Base-by-base conservation (phyloP, 108 stramenopile species). In the Nitzschia sp. region DNA sequence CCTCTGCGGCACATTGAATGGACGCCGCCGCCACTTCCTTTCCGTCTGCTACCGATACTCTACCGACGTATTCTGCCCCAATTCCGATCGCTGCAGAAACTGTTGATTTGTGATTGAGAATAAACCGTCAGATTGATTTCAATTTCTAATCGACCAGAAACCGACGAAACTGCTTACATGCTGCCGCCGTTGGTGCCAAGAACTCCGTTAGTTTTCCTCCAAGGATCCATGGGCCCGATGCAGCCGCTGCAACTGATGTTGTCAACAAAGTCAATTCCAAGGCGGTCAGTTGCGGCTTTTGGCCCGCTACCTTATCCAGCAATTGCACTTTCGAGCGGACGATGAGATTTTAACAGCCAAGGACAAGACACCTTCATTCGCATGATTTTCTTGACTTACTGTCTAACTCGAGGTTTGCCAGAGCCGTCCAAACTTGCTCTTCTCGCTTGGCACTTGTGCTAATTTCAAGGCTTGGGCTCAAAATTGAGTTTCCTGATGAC, bases 11-110 rank as follows among this genome's bases (percentile, higher is more conserved):
- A 75, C 93, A 90, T 72, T 88, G 88, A 28, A 96, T 81, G 0
- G 89, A 78, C n/a, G 82, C 78, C 6, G 95, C 94, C 9, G 94
- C 94, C 30, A 92, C 70, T 53, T 96, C 95, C 83, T 96, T 96
- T 11, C 91, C 91, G 48, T 93, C 90, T 0, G 95, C 92, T 8
- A 94, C 93, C 5, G 95, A 93, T 2, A 94, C 93, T 24, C 84
- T 69, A 27, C 95, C 95, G 32, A 89, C 77, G 66, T 93, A 96
- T 80, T 96, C 95, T 8, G 93, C 88, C 9, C 87, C 81, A 68
- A 96, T 90, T 9, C 93, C 92, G 66, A 96, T 89, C 1, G 86
- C 80, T 17, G 94, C 94, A 8, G 87, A 85, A 57, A 89, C 82
- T 85, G 45, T n/a, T n/a, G n/a, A n/a, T n/a, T 19, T 19, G 30